Evolutionary conservation across 208 protist species (phyloP).

Genomic region (Wallacemonas collosoma): DNA sequence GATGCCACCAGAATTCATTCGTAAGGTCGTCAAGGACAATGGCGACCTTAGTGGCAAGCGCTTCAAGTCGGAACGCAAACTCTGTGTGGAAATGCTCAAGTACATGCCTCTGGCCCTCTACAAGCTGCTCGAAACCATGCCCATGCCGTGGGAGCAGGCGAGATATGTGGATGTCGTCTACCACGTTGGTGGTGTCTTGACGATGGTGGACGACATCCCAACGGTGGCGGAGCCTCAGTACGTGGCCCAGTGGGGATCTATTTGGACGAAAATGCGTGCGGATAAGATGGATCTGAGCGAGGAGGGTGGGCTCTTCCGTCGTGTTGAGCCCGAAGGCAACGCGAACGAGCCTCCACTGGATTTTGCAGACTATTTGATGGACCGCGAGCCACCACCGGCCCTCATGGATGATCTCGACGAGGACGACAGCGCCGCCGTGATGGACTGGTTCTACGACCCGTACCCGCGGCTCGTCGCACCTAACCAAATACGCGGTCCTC

Average conservation of each 20-base stretch:
- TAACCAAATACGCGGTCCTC: slow-evolving; percentile 81
- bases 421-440: slow-evolving; percentile 97
- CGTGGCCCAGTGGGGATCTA: slow-evolving; percentile 99
- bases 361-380: slow-evolving; percentile 99
- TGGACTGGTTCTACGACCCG: slow-evolving; percentile 99
- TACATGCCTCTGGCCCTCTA: slow-evolving; percentile 99
- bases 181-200: slow-evolving; percentile 99
- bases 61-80: slow-evolving; percentile 99
- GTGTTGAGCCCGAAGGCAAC: slow-evolving; percentile 98
- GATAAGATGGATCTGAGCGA: slow-evolving; percentile 96
- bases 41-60: slow-evolving; percentile 99
- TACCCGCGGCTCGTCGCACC: slow-evolving; percentile 95
- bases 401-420: slow-evolving; percentile 98
- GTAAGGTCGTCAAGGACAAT: slow-evolving; percentile 99
- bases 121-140: slow-evolving; percentile 99
- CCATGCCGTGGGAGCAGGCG: slow-evolving; percentile 98
- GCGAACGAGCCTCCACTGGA: slow-evolving; percentile 99
- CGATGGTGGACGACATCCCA: slow-evolving; percentile 99
- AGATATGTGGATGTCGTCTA: slow-evolving; percentile 99
- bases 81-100: slow-evolving; percentile 99
- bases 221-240: slow-evolving; percentile 99
- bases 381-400: slow-evolving; percentile 95
- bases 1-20: slow-evolving; percentile 98
- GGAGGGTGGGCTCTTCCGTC: slow-evolving; percentile 80
- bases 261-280: slow-evolving; percentile 99